These are phyloP conservation scores for Fusarium neocosmosporiellum DNA, from an alignment of 2,329 filamentous ascomycete genomes.

Conservation along the genomic window DNA sequence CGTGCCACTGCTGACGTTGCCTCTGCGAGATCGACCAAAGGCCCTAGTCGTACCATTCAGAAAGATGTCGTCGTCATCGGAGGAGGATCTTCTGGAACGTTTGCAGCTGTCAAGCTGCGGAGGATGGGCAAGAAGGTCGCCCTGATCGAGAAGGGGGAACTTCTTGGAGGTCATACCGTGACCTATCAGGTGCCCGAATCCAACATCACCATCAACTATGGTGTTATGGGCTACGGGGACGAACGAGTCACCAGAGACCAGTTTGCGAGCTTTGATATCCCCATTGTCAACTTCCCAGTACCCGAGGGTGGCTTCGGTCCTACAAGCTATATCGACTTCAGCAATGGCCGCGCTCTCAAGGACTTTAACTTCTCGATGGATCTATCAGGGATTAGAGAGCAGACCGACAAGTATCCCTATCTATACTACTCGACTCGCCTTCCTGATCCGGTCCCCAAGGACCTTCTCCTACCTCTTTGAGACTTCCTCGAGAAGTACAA, in stretches of 20 bases:
- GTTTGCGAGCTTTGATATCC: conserved; percentile 28
- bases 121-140: conserved; percentile 32
- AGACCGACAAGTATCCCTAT: conserved; percentile 25
- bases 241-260: conserved; percentile 15
- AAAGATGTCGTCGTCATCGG: conserved; percentile 33
- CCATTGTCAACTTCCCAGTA: conserved; percentile 9
- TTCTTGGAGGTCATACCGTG: conserved; percentile 32
- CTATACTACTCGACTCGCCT: conserved; percentile 32
- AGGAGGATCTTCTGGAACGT: conserved; percentile 32
- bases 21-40: not conserved
- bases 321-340: conserved; percentile 29
- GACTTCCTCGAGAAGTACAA: conserved; percentile 28
- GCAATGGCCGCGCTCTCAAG: conserved; percentile 14
- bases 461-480: conserved; percentile 24
- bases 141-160: conserved; percentile 19
- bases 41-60: conserved; percentile 3
- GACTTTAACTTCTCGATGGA: conserved; percentile 17
- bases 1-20: conserved; percentile 13
- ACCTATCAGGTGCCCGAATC: conserved; percentile 28
- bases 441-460: conserved; percentile 23
- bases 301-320: conserved; percentile 25
- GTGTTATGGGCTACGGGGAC: conserved; percentile 32
- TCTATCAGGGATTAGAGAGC: conserved; percentile 10
- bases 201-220: conserved; percentile 32
- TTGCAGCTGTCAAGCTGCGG: conserved; percentile 30